Percentiles rank a stretch among this genome's conserved stretches.
Evolutionary conservation across 225 moss, liverwort and hornwort genomes (phyloP).

Genomic region (Antitrichia curtipendula): DNA sequence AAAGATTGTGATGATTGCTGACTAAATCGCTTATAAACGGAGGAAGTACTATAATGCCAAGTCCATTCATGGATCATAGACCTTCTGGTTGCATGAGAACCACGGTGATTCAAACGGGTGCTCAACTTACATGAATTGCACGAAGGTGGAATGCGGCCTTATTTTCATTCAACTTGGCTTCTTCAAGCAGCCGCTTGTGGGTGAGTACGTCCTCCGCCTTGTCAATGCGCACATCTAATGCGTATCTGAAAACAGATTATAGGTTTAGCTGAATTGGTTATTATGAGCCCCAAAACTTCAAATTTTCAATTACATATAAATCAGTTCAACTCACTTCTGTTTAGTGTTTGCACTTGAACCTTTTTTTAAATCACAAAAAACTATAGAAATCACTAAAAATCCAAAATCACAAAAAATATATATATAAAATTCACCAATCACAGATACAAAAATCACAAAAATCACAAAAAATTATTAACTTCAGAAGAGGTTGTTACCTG

Average conservation of each 20-base stretch:
- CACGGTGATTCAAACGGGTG: neutral
- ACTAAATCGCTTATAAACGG: neutral
- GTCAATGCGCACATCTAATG: slow-evolving; percentile 85
- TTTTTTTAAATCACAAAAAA: neutral
- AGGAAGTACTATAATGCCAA: neutral
- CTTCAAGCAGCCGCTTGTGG: slow-evolving; percentile 68
- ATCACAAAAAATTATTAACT: neutral
- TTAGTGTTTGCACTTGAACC: neutral
- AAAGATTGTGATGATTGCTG: neutral
- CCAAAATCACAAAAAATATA: neutral
- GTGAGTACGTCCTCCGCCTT: slow-evolving; percentile 92
- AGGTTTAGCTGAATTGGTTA: neutral
- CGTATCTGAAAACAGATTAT: slow-evolving; percentile 44
- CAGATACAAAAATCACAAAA: neutral
- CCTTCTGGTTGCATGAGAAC: neutral
- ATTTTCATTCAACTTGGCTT: slow-evolving; percentile 63
- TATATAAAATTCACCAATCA: neutral
- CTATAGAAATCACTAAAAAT: neutral
- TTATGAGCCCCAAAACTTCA: neutral
- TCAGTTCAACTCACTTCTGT: neutral
- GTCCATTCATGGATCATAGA: neutral
- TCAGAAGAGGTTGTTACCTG: slow-evolving; percentile 15
- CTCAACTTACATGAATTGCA: slow-evolving; percentile 65
- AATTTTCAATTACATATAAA: neutral
- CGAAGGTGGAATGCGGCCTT: slow-evolving; percentile 83